Base-by-base conservation (phyloP, 2,329 filamentous ascomycete genomes). In the Penicillium sp. region DNA sequence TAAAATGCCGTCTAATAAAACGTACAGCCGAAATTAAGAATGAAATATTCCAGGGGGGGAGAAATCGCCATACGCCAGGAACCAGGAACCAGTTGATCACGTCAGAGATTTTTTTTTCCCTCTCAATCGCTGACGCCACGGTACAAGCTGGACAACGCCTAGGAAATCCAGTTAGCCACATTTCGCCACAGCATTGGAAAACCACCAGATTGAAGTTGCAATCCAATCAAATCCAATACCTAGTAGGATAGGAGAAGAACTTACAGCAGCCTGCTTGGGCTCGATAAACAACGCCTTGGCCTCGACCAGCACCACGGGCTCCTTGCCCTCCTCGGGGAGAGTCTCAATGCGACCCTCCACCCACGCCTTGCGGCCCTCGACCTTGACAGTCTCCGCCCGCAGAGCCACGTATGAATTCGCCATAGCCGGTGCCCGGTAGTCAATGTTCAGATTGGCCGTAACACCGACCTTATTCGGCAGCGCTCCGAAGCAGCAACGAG, bases 311-410 rank as follows among this genome's bases (percentile, higher is more conserved):
- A 93, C 83, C 15, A 83, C 77, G 0, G 88, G 87, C 67, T 83
- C 81, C 75, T 88, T 84, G 8, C 86, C 86, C 37, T 86, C 80
- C 28, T 82, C 78, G 59, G 85, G 85, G 61, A 98, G 77, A 57
- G 91, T 88, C 83, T 96, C 92, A 69, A 98, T 88, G 67, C 86
- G 85, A 1, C 92, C 95, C 78, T 90, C 89, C 1, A 97, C 92
- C 92, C 92, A 97, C 12, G 92, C 94, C 81, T 98, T 98, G 63
- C 95, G 84, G 0, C 95, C 94, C 73, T 98, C 92, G 1, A 94
- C 90, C 79, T 90, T 93, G 10, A 86, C 88, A 20, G 93, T 96
- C 73, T 87, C 85, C 4, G 91, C 93, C 62, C 85, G 84, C 59
- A 99, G 78, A 45, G 96, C 91, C 34, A 96, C 81, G 72, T 90